phyloP scores from a whole-genome alignment of 331 rosid species.

The Spiraea crenata region DNA sequence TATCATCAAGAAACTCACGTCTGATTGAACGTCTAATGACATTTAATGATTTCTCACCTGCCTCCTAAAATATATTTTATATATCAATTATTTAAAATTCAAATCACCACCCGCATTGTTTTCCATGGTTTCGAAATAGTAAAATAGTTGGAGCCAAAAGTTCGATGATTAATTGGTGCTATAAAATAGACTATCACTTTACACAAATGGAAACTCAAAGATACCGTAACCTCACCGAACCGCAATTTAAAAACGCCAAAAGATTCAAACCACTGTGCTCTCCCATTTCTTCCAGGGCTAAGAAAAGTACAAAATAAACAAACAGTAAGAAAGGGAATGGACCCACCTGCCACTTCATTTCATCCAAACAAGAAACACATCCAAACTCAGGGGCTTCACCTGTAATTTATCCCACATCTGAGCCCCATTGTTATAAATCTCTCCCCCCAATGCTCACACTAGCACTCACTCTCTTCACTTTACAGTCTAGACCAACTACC shows the following conservation, averaged over 20 bases:
- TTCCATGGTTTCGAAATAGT: neutral
- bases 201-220: neutral
- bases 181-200: neutral
- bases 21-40: no score
- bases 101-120: no score
- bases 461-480: neutral
- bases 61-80: no score
- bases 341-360: slow-evolving; percentile 1
- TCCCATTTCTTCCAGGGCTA: neutral
- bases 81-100: no score
- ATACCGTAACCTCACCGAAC: neutral
- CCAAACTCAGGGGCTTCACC: slow-evolving; percentile 3
- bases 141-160: neutral
- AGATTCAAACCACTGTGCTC: no score
- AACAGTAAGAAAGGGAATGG: neutral
- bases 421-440: neutral
- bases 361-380: neutral
- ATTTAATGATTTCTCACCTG: no score
- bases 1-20: no score
- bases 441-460: neutral
- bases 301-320: neutral
- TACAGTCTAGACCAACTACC: neutral
- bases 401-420: slow-evolving; percentile 28
- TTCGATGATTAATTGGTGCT: neutral
- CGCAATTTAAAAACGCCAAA: no score